phyloP scores from a whole-genome alignment of 202 grass and related monocot genomes.

The Cymbopogon flexuosus region DNA sequence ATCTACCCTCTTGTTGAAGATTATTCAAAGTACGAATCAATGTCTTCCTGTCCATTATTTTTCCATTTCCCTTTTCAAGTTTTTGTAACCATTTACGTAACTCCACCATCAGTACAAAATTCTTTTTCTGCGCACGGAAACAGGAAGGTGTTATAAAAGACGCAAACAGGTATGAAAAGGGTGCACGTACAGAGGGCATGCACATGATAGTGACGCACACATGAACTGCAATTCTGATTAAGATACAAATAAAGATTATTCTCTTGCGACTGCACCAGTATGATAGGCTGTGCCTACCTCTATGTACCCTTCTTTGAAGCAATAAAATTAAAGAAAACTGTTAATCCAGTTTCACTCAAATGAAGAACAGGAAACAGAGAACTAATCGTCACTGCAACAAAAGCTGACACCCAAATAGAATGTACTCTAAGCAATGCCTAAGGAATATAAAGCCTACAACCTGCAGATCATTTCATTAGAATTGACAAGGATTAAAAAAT shows the following conservation, averaged over 20 bases:
- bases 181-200: neutral
- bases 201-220: neutral
- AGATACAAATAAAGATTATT: neutral
- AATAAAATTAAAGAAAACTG: neutral
- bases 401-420: neutral
- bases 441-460: neutral
- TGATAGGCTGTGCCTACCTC: neutral
- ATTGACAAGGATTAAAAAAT: neutral
- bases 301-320: neutral
- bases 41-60: slow-evolving; percentile 69
- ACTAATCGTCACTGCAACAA: neutral
- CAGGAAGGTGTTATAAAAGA: neutral
- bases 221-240: neutral
- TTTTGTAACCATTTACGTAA: slow-evolving; percentile 65
- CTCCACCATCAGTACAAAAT: slow-evolving; percentile 66
- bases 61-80: slow-evolving; percentile 66
- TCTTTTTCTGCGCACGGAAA: slow-evolving; percentile 55
- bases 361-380: neutral
- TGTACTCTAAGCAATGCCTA: neutral
- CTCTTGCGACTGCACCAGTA: neutral
- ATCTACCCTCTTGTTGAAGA: slow-evolving; percentile 67
- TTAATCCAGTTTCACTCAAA: neutral
- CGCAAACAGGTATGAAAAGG: neutral
- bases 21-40: slow-evolving; percentile 71
- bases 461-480: neutral